Base-by-base conservation (phyloP, 139 green algal species). In the Raphidocelis subcapitata region DNA sequence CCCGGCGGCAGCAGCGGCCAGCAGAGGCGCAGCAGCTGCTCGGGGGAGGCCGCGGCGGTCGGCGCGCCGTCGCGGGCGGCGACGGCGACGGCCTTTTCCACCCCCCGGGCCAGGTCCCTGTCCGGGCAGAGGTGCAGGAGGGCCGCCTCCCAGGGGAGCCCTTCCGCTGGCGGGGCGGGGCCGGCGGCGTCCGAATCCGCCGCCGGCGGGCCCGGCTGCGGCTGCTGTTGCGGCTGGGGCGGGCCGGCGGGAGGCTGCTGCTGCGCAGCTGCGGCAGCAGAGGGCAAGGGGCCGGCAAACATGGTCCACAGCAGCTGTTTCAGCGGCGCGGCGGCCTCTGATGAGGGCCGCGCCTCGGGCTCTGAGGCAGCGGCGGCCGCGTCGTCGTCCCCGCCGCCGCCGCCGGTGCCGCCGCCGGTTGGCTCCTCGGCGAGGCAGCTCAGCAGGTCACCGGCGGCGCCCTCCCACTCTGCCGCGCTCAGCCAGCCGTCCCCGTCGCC, bases 51-150 rank as follows among this genome's bases (percentile, higher is more conserved):
- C 1, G 32, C 24, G 5, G 69, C 69, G 28, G 55, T 78, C 16
- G 26, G 26, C 10, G 67, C 44, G 47, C 76, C 77, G 55, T 28
- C 76, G 36, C 31, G 21, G 5, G 75, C 62, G 1, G 63, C 67
- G 18, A 70, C 72, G 60, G 62, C 69, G 26, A 86, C 72, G 3
- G 79, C 82, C 77, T 90, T 90, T 49, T 75, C 81, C 41, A 90
- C 81, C 41, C 79, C 84, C 1, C 68, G 31, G 37, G 81, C 83
- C 41, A 82, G 66, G 62, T 90, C 85, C 1, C 75, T 74, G 74
- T 88, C 82, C 12, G 75, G 62, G 72, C 85, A 88, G 1, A 88
- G 62, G 65, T 88, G 84, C 65, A 88, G 77, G 61, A 90, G 75
- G 61, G 78, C 64, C 18, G 77, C 44, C 23, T 70, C 67, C 65